Percentiles rank a stretch among this genome's conserved stretches.
Conservation (phyloP, 1,139 yeast species). For the Hemisphaericaspora subhashii region DNA sequence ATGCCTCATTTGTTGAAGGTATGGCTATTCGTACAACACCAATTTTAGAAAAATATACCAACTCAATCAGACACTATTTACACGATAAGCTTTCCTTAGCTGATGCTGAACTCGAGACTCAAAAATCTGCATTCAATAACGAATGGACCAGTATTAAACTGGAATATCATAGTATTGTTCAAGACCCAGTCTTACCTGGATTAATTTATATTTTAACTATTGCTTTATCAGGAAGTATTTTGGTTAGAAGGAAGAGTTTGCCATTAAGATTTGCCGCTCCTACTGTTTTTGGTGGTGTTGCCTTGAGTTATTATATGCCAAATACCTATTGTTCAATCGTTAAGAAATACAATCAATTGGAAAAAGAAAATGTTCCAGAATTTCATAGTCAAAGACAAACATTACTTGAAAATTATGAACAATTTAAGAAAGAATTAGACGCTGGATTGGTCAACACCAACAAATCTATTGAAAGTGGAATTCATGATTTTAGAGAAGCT, state of each 20-base stretch:
- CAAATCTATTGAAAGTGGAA: constrained; percentile 13
- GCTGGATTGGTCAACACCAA: constrained; percentile 15
- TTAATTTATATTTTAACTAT: constrained; percentile 55
- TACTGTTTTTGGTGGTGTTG: constrained; percentile 44
- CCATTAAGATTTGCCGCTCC: constrained; percentile 55
- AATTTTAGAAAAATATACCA: constrained; percentile 41
- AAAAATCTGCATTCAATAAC: constrained; percentile 43
- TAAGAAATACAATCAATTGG: constrained; percentile 42
- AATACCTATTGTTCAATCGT: constrained; percentile 23
- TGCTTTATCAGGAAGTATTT: constrained; percentile 56
- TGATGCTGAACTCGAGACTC: constrained; percentile 46
- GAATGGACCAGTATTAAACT: constrained; percentile 32
- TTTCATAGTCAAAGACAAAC: constrained; percentile 21
- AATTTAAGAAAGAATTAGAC: constrained; percentile 16
- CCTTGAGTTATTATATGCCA: constrained; percentile 42
- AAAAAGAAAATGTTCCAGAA: constrained; percentile 51
- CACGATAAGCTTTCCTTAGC: constrained; percentile 37
- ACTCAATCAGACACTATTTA: constrained; percentile 35
- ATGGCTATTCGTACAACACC: constrained; percentile 53
- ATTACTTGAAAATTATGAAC: constrained; percentile 14
- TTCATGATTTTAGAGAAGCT: constrained; percentile 30
- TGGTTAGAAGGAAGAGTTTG: constrained; percentile 46
- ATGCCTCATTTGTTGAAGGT: constrained; percentile 48
- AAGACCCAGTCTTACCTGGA: constrained; percentile 54
- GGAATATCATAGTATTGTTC: constrained; percentile 26